Evolutionary conservation across 768 basidiomycete species (phyloP), one percentile per base, ranked within the genome.

Genomic region (Flagelloscypha sp.): DNA sequence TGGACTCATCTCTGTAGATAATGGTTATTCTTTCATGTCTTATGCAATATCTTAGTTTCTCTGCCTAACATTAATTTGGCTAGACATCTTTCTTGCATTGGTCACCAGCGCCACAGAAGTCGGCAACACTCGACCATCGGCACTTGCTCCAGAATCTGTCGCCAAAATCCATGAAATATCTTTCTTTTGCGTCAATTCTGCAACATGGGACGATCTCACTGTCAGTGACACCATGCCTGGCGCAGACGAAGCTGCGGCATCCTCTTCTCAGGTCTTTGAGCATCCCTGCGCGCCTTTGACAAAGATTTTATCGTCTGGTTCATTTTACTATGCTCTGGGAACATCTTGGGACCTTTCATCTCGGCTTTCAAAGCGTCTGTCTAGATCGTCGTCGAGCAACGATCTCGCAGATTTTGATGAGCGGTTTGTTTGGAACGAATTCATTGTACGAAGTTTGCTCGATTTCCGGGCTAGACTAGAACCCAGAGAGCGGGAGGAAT

Each of bases 391-490:
- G 36, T 44, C 58, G 24, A 46, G 53, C 24, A 62, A 61, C 42
- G 77, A 84, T 47, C 53, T 70, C 7, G 66, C 63, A 16, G 61
- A 66, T n/a, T 88, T 80, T 46, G 88, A 93, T 53, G 78, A 79
- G 36, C 74, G 86, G 33, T 94, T 93, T 52, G 74, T 98, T 9
- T 99, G 94, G 94, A 99, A 99, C 53, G 81, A 85, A 47, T 93
- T 81, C 48, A 79, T 98, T 35, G 73, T 93, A 29, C 70, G 79
- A 27, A 86, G 88, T 48, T 61, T 98, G 36, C 70, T 98, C 23
- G 83, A 89, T 49, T 98, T 97, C 58, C 67, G 95, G 33, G 78
- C 82, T 35, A 67, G 83, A 30, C 63, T 99, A 33, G 77, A 88
- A 36, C 52, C 66, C 17, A 59, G 65, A 15, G 83, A 90, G 51